Evolutionary conservation across 108 stramenopile genomes (phyloP), one percentile per base, ranked within the genome.

Genomic region (Nannochloropsis oceanica): DNA sequence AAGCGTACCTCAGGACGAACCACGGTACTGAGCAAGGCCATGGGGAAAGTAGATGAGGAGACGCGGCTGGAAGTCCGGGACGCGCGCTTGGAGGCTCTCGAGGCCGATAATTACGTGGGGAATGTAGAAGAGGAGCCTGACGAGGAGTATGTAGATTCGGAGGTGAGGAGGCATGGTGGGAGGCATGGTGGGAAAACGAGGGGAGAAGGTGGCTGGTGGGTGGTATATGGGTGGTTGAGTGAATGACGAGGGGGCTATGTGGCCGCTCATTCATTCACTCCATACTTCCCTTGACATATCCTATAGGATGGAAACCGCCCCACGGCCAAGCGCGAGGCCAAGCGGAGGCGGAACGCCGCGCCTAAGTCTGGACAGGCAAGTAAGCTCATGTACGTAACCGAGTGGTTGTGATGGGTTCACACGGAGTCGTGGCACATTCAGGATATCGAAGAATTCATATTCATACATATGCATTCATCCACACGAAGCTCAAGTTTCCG

Each of bases 51-150:
- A 79, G 89, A 89, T 43, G 86, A 89, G 13, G 89, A 82, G 43
- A 89, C 89, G 2, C 50, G 89, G n/a, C 82, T 26, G 12, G 87
- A 89, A 85, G 89, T 89, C 2, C 27, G 81, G 81, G 87, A 89
- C 83, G 87, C 87, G 84, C 88, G 88, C 11, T 86, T 89, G 43
- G 88, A 89, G 26, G 86, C 86, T 11, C 86, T 89, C 84, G 89
- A 89, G 44, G 89, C 89, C 9, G 89, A 89, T 26, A 89, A 89
- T 88, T 89, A 89, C 86, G 87, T 42, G 18, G 89, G 89, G n/a
- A 88, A 89, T 26, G 88, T 26, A 22, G 88, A 87, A 14, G 87
- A 89, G 84, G 86, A 89, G 34, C 84, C 85, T 42, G 88, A 87
- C 26, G 87, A 89, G 85, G 85, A 42, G 79, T 79, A 82, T 27